Base-by-base conservation (phyloP, 2,329 filamentous ascomycete genomes). In the Fusarium decemcellulare region DNA sequence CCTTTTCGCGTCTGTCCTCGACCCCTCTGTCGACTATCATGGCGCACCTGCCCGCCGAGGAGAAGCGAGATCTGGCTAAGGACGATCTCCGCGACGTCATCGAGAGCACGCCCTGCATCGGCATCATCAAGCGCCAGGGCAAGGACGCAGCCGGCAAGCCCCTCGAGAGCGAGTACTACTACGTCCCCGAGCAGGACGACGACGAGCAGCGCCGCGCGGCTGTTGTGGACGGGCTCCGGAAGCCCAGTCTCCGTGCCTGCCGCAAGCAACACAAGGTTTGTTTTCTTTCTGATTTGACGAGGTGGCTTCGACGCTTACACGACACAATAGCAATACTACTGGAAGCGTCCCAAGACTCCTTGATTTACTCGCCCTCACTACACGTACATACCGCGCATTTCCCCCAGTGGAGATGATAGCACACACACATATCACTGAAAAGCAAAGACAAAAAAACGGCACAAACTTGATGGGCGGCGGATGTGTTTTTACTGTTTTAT, bases 141-240 rank as follows among this genome's bases (percentile, higher is more conserved):
- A 99, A 98, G 80, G 96, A 99, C 77, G 96, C 96, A 6, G 95
- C 96, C 0, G 96, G 96, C 72, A 96, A 98, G 83, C 84, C 91
- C 8, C 87, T 99, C 1, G 95, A 99, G 85, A 97, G 93, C 84
- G 95, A 99, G 80, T 98, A 97, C 79, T 98, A 98, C 81, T 99
- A 99, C 76, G 86, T 98, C 8, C 93, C 95, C 0, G 95, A 98
- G 79, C 87, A 90, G 75, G 96, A 99, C 77, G 84, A 87, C 3
- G 94, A 98, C 76, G 87, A 91, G 68, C 89, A 92, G 76, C 89
- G 95, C 63, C 89, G 93, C 54, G 88, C 93, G 57, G 92, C 94
- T 23, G 94, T 98, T 14, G 93, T 95, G 2, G 91, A 95, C 71
- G 93, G 93, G 56, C 84, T 98, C 78, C 88, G 94, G 59, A 97